Conservation (phyloP, 768 basidiomycete genomes). For the Pholiota conissans region DNA sequence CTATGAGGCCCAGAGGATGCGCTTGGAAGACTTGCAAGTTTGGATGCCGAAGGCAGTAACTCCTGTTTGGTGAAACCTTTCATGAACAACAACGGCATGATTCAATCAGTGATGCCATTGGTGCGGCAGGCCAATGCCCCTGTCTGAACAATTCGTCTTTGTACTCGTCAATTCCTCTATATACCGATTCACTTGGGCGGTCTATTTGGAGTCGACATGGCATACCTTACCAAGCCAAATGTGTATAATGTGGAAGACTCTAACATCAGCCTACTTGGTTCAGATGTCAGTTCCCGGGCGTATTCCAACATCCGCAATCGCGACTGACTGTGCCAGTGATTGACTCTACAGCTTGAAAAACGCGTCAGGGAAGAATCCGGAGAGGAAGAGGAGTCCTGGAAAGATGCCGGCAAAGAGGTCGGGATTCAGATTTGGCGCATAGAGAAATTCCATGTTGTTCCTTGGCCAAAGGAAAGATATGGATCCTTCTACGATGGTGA, state of each 20-base stretch:
- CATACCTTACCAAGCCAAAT: conserved; percentile 46
- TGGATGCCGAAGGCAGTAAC: neutral
- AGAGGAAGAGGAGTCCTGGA: conserved; percentile 52
- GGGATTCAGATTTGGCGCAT: conserved; percentile 61
- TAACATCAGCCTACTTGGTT: conserved; percentile 63
- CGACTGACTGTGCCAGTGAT: neutral
- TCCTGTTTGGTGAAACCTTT: too few relatives aligned
- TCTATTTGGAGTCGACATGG: too few relatives aligned
- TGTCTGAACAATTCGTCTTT: too few relatives aligned
- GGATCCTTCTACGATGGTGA: conserved; percentile 66
- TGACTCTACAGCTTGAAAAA: conserved; percentile 50
- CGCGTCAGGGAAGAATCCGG: conserved; percentile 52
- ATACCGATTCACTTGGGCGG: too few relatives aligned
- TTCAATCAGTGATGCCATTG: neutral
- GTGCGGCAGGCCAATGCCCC: too few relatives aligned
- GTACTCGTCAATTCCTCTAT: too few relatives aligned
- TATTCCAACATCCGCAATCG: neutral
- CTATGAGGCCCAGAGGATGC: neutral
- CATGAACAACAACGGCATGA: too few relatives aligned
- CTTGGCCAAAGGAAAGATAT: conserved; percentile 50
- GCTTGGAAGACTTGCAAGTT: neutral
- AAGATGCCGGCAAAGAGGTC: conserved; percentile 37
- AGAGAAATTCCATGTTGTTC: conserved; percentile 53
- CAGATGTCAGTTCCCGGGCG: conserved; percentile 44
- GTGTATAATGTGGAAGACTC: conserved; percentile 61